Base-by-base conservation (phyloP, 495 filamentous ascomycete species). In the Penicillium psychrofluorescens region DNA sequence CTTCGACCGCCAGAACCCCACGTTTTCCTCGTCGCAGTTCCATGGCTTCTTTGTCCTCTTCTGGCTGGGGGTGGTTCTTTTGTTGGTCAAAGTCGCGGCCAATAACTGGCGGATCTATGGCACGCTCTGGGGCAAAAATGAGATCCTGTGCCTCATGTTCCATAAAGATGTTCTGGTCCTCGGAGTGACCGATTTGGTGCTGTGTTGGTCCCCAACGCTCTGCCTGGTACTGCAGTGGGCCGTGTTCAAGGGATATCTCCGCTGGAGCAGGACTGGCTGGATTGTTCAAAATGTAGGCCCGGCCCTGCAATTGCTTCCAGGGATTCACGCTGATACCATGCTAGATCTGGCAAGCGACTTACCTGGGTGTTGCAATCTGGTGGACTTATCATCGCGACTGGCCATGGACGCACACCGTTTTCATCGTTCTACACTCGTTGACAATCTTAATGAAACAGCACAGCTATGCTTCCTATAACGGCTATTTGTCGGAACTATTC, bases 401-500 rank as follows among this genome's bases (percentile, higher is more conserved):
- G 85, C 79, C 82, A 13, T 89, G 85, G 85, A 84, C 86, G 28
- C 84, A 77, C 54, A 75, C 74, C 15, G 74, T 87, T 22, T 88
- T 84, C 59, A 82, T 85, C 29, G 80, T 86, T 4, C 65, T 89
- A 36, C 85, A 89, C 52, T 76, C 74, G 11, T 51, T 86, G 45
- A 77, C 81, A 1, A 80, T 88, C 74, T 47, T 87, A 37, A 88
- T 89, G 85, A 89, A 89, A 62, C 81, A 84, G 55, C 85, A 88
- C 54, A 84, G 78, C 39, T 88, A 85, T 55, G 75, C 79, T 2
- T 84, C 84, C 45, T 88, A 86, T 57, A 89, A 88, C 53, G 85
- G 85, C 6, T 73, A 88, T 49, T 63, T 89, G 28, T 84, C 81
- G 7, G 71, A 76, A 35, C 66, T 76, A 6, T 77, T 78, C 46